Conservation (phyloP, 176 grass and related monocot genomes). For the Lolium perenne region DNA sequence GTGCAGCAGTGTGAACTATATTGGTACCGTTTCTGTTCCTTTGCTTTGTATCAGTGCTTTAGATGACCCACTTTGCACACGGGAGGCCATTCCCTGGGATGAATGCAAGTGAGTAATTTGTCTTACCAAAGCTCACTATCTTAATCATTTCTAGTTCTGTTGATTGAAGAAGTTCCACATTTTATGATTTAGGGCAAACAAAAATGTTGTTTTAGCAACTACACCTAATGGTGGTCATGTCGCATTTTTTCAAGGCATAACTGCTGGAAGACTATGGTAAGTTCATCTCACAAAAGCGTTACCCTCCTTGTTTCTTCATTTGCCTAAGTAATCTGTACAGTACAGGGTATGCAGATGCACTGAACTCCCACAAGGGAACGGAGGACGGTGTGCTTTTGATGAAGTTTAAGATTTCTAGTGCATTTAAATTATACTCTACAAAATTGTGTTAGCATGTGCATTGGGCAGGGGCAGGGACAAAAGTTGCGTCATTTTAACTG, state of each 20-base stretch:
- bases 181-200: slow-evolving; percentile 70
- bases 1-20: slow-evolving; percentile 84
- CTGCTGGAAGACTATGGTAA: slow-evolving; percentile 78
- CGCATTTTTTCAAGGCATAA: slow-evolving; percentile 86
- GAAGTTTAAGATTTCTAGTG: slow-evolving; percentile 9
- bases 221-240: slow-evolving; percentile 89
- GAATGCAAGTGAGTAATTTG: slow-evolving; percentile 73
- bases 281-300: slow-evolving; percentile 14
- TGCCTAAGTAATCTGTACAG: neutral
- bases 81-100: slow-evolving; percentile 95
- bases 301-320: neutral
- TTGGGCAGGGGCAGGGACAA: neutral
- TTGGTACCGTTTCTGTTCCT: slow-evolving; percentile 70
- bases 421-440: neutral
- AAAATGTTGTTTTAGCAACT: slow-evolving; percentile 93
- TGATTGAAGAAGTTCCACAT: slow-evolving; percentile 24
- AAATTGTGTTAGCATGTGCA: slow-evolving; percentile 1
- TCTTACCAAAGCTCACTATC: slow-evolving; percentile 3
- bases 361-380: neutral
- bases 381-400: neutral
- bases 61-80: slow-evolving; percentile 95
- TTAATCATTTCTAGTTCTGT: slow-evolving; percentile 17
- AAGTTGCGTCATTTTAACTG: neutral
- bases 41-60: slow-evolving; percentile 93
- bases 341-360: neutral